Conservation (phyloP, 1,284 basidiomycete genomes). For the Mycosarcoma mackinlayi region DNA sequence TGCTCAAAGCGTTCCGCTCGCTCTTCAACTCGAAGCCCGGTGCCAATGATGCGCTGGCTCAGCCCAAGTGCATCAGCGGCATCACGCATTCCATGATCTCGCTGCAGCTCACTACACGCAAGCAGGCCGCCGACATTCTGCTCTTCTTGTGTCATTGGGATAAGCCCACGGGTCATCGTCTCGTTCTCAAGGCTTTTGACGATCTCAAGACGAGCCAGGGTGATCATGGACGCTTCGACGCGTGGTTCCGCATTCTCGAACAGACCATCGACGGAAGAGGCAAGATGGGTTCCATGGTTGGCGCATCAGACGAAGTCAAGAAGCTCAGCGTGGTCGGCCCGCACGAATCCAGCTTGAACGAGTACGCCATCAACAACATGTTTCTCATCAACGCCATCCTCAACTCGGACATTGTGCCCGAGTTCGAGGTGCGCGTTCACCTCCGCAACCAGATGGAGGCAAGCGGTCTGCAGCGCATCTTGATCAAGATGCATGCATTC, state of each 20-base stretch:
- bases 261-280: constrained; percentile 83
- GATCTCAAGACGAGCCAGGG: constrained; percentile 57
- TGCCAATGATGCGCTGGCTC: constrained; percentile 80
- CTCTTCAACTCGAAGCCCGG: constrained; percentile 84
- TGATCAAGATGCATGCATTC: constrained; percentile 79
- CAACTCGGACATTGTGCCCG: constrained; percentile 62
- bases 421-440: constrained; percentile 81
- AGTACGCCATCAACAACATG: constrained; percentile 59
- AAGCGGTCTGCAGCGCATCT: constrained; percentile 81
- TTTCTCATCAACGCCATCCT: constrained; percentile 62
- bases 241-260: constrained; percentile 89
- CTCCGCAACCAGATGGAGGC: constrained; percentile 88
- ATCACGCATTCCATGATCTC: constrained; percentile 87
- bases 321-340: constrained; percentile 70
- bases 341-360: constrained; percentile 83
- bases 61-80: constrained; percentile 82
- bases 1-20: constrained; percentile 86
- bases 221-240: constrained; percentile 76
- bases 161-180: constrained; percentile 70
- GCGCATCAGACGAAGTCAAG: constrained; percentile 88
- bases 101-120: constrained; percentile 82
- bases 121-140: constrained; percentile 81
- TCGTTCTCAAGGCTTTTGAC: constrained; percentile 71
- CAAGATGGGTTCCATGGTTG: constrained; percentile 93
- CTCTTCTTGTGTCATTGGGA: constrained; percentile 72